Conservation (phyloP, 2,329 filamentous ascomycete genomes). For the Chalara sp. region DNA sequence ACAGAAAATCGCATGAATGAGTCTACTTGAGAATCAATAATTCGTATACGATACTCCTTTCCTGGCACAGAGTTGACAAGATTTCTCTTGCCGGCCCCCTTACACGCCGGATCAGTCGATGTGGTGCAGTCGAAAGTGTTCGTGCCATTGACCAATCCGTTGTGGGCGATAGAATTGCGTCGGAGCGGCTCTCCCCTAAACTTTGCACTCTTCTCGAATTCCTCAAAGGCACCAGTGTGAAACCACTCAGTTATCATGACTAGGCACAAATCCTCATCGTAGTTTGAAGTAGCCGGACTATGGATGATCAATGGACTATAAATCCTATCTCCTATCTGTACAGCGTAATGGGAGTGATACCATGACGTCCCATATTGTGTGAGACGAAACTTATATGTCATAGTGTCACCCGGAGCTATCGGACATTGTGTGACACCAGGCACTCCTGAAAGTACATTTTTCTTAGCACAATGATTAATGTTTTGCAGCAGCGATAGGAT, state of each 20-base stretch:
- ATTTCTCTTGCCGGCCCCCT: conserved; percentile 24
- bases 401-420: conserved; percentile 32
- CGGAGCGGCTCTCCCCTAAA: conserved; percentile 13
- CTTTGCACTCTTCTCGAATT: conserved; percentile 19
- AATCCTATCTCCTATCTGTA: conserved; percentile 23
- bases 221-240: conserved; percentile 16
- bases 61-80: conserved; percentile 25
- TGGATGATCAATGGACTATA: conserved; percentile 24
- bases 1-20: conserved; percentile 42
- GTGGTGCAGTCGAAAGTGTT: conserved; percentile 19
- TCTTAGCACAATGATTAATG: too few species aligned
- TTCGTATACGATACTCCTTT: conserved; percentile 34
- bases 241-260: conserved; percentile 25
- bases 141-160: conserved; percentile 25
- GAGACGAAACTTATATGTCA: conserved; percentile 33
- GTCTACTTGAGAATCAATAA: conserved; percentile 40
- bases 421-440: conserved; percentile 33
- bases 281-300: conserved; percentile 49
- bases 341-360: conserved; percentile 31
- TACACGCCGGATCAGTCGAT: conserved; percentile 17
- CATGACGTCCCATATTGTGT: conserved; percentile 30
- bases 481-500: too few species aligned
- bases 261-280: conserved; percentile 38
- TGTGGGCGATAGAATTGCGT: conserved; percentile 4
- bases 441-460: conserved; percentile 23